Conservation (phyloP, 768 basidiomycete genomes). For the Tricholoma saponaceum region DNA sequence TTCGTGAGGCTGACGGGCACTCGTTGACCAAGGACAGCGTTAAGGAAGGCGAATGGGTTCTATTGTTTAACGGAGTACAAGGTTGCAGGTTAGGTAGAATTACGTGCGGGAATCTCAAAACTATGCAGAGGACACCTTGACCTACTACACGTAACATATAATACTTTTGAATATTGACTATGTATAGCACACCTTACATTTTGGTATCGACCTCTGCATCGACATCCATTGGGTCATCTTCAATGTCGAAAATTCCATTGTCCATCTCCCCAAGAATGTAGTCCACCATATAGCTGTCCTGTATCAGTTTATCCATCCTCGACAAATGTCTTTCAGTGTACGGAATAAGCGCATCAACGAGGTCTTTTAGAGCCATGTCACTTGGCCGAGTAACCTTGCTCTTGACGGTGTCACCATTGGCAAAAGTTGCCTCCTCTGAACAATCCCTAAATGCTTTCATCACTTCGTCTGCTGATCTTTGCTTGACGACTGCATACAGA, state of each 20-base stretch:
- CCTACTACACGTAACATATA: neutral
- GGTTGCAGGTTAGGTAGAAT: conserved; percentile 63
- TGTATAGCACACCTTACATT: neutral
- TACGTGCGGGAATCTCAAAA: conserved; percentile 4
- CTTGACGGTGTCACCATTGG: conserved; percentile 11
- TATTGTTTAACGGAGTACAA: conserved; percentile 69
- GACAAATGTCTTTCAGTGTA: conserved; percentile 93
- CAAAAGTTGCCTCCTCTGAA: conserved; percentile 27
- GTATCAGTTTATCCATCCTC: conserved; percentile 79
- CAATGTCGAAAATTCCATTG: conserved; percentile 58
- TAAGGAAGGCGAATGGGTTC: conserved; percentile 54
- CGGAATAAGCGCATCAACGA: conserved; percentile 83
- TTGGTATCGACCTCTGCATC: conserved; percentile 15
- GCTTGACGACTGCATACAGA: conserved; percentile 75
- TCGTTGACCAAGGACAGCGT: conserved; percentile 40
- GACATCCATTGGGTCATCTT: conserved; percentile 44
- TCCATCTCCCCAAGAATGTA: conserved; percentile 88
- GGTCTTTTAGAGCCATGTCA: conserved; percentile 50
- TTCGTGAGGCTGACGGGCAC: conserved; percentile 46
- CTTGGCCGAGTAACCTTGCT: conserved; percentile 20
- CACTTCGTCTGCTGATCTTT: conserved; percentile 72
- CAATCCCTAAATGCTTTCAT: conserved; percentile 57
- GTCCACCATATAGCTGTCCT: conserved; percentile 96
- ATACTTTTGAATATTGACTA: neutral
- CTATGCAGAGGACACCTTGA: neutral